Conservation (phyloP, 2,329 filamentous ascomycete species). For the Cylindrodendrum hubeiense region DNA sequence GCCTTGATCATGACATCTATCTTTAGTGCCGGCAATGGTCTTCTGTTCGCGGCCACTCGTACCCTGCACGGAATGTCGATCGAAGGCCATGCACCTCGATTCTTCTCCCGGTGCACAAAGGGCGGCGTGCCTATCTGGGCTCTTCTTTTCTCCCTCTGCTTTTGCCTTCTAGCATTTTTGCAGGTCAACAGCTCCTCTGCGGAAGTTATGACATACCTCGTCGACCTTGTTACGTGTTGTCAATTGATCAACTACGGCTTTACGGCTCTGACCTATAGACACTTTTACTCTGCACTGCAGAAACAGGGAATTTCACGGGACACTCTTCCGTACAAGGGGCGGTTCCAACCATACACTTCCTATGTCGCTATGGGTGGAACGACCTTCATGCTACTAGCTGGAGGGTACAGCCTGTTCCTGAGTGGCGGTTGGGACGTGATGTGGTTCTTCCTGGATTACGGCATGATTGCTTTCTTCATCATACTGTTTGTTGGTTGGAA, state of each 20-base stretch:
- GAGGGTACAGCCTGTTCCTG: conserved; percentile 27
- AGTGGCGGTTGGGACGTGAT: conserved; percentile 26
- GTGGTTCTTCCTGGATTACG: conserved; percentile 32
- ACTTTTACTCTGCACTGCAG: conserved; percentile 26
- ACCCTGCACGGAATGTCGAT: conserved; percentile 45
- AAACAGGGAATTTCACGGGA: conserved; percentile 23
- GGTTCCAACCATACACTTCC: conserved; percentile 29
- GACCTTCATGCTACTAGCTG: conserved; percentile 26
- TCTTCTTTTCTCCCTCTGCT: conserved; percentile 19
- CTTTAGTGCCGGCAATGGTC: conserved; percentile 67
- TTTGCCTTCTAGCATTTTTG: conserved; percentile 31
- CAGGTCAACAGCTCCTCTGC: conserved; percentile 26
- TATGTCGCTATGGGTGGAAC: conserved; percentile 30
- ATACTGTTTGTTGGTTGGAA: conserved; percentile 27
- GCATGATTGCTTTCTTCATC: conserved; percentile 27
- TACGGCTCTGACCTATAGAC: conserved; percentile 27
- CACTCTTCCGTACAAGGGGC: conserved; percentile 26
- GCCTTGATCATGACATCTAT: conserved; percentile 57
- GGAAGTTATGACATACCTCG: conserved; percentile 27
- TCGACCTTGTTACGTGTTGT: conserved; percentile 27
- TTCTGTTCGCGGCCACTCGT: conserved; percentile 58
- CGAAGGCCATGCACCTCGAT: conserved; percentile 58
- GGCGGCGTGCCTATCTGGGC: conserved; percentile 17
- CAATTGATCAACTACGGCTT: conserved; percentile 32
- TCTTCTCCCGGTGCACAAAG: conserved; percentile 23